phyloP scores from a whole-genome alignment of 2,329 filamentous ascomycete genomes.

The Fusarium chlamydosporum region DNA sequence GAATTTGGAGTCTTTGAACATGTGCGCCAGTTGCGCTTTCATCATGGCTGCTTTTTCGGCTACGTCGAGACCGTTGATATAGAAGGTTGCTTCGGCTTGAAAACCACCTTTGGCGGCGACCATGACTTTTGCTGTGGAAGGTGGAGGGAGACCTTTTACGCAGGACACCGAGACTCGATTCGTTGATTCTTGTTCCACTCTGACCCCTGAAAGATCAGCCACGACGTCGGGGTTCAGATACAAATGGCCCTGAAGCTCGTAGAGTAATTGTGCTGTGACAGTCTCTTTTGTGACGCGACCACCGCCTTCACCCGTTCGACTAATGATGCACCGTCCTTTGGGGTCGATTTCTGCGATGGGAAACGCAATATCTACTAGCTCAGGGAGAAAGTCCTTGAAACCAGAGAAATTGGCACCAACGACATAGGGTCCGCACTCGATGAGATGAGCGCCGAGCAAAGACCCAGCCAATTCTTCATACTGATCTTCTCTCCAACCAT shows the following conservation, averaged over 20 bases:
- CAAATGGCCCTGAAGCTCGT: conserved; percentile 62
- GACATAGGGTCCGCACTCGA: conserved; percentile 68
- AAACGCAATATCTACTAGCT: conserved; percentile 53
- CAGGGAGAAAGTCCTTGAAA: conserved; percentile 53
- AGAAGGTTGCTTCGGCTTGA: conserved; percentile 62
- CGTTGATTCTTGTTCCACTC: conserved; percentile 61
- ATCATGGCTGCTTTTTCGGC: conserved; percentile 60
- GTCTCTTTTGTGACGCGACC: conserved; percentile 58
- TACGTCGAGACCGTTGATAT: conserved; percentile 61
- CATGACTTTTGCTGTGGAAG: conserved; percentile 55
- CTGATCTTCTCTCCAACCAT: conserved; percentile 64
- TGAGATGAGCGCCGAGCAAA: conserved; percentile 66
- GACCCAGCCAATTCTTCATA: conserved; percentile 66
- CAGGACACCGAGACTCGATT: conserved; percentile 54
- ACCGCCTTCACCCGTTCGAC: conserved; percentile 53
- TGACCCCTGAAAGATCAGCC: conserved; percentile 55
- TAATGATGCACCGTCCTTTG: conserved; percentile 55
- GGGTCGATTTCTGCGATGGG: conserved; percentile 58
- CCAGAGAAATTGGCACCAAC: conserved; percentile 69
- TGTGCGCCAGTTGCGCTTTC: conserved; percentile 56
- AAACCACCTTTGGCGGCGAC: conserved; percentile 61
- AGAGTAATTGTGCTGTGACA: conserved; percentile 58
- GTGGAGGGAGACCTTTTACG: conserved; percentile 51
- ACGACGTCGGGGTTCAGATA: conserved; percentile 63
- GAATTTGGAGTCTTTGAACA: conserved; percentile 55